Base-by-base conservation (phyloP, 169 alveolate genomes). In the Besnoitia besnoiti region DNA sequence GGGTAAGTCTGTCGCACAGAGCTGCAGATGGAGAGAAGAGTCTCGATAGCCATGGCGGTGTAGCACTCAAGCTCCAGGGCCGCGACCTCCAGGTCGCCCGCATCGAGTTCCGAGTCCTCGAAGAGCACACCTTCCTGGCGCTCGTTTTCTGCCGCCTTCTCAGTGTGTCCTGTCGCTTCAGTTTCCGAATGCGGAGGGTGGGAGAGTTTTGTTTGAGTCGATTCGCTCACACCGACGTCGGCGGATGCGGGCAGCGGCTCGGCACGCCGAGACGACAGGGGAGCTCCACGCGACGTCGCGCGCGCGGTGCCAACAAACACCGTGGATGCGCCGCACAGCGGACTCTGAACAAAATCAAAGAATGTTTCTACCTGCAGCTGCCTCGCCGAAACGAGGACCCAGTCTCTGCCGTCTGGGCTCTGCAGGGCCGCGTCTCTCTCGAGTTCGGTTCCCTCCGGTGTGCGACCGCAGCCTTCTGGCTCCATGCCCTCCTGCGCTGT, bases 51-150 rank as follows among this genome's bases (percentile, higher is more conserved):
- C 84, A 73, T 73, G 30, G 42, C 19, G 0, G 46, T 39, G 49
- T 73, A 73, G 33, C 84, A 73, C 30, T 73, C 84, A 4, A 73
- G 49, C 14, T 73, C 84, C 19, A 73, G 84, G 33, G 84, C 84
- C 4, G 16, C 84, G 0, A 73, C 84, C 30, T 73, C 84, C 24
- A 30, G 33, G 84, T 14, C 73, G 0, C 35, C 0, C 30, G 16
- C 73, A 0, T 50, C 61, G 0, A 21, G 35, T 55, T 55, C 33
- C 73, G 33, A 14, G n/a, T n/a, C n/a, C 73, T 55, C 35, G 33
- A 55, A 8, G 35, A 24, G n/a, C 73, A n/a, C n/a, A n/a, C n/a
- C 35, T 10, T 33, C 27, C 73, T 8, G 16, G 73, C 33, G 16
- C 73, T 8, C 30, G 73, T 12, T 55, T 8, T 21, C 73, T 55